These are phyloP conservation scores for Fusarium sarcochroum DNA, from an alignment of 2,329 filamentous ascomycete genomes.

Conservation along the genomic window DNA sequence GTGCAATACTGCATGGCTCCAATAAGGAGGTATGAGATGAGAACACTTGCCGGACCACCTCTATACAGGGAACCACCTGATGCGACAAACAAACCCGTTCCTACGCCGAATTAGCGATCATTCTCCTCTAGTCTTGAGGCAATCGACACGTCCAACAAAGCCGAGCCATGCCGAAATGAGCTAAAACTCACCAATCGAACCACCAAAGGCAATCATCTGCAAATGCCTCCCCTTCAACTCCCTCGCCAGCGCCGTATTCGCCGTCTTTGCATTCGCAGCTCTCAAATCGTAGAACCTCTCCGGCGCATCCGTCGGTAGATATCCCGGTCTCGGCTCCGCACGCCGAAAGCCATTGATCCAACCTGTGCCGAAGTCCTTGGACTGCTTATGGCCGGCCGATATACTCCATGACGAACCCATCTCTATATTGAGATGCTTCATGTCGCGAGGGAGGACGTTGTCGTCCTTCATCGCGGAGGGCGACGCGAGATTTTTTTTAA, in stretches of 20 bases:
- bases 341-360: conserved; percentile 44
- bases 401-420: conserved; percentile 27
- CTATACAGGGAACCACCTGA: conserved; percentile 78
- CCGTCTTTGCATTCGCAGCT: conserved; percentile 78
- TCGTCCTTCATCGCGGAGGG: conserved; percentile 34
- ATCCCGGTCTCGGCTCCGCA: conserved; percentile 37
- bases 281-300: conserved; percentile 68
- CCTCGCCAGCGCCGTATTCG: conserved; percentile 80
- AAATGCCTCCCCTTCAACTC: conserved; percentile 87
- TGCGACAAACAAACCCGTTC: conserved; percentile 88
- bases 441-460: conserved; percentile 38
- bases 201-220: conserved; percentile 98
- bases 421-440: conserved; percentile 27
- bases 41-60: conserved; percentile 83
- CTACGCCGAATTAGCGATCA: conserved; percentile 53
- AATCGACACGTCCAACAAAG: not conserved
- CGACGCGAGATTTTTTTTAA: not conserved
- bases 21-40: conserved; percentile 82
- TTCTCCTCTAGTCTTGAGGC: not conserved
- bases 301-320: conserved; percentile 34
- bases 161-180: not conserved
- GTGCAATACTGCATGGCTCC: conserved; percentile 93
- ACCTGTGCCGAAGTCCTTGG: not conserved
- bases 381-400: conserved; percentile 12
- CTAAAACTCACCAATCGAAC: conserved; percentile 78